Evolutionary conservation across 2,329 filamentous ascomycete species (phyloP), one percentile per base, ranked within the genome.

Genomic region (Rutstroemia sp.): DNA sequence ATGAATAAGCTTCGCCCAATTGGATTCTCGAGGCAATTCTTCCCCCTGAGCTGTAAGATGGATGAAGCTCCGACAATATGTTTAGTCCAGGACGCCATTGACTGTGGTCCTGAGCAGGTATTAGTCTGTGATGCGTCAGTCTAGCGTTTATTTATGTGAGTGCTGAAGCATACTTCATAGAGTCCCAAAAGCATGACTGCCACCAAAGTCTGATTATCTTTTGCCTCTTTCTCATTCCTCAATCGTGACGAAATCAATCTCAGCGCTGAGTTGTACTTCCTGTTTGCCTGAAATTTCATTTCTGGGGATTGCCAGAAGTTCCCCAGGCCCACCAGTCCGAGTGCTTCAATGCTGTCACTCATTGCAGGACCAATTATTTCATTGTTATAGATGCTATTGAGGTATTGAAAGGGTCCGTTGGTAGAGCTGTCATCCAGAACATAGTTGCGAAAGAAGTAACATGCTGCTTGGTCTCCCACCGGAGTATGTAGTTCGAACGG

Each of bases 1-100:
- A 77, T 70, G 62, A 82, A 81, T 75, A 82, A 77, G 54, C 75
- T 71, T 39, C 73, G 69, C 2, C 79, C 78, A 3, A 76, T 74
- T 45, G 70, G 69, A 12, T 75, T 78, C 52, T 64, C 66, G 60
- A 82, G 77, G 57, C 78, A 76, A 6, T 67, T 67, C 12, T 71
- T 66, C 21, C 79, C 79, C 48, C 78, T 74, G 62, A 80, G 70
- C 51, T 70, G 72, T 12, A 78, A 74, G 18, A 82, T 68, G 3
- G 74, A 72, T 2, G 74, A 73, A 3, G 79, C 79, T 5, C 79
- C 79, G 45, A 74, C 76, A 45, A 80, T 73, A 62, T 82, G 79
- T 55, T 78, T 72, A 51, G 78, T 75, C 75, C 79, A 81, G 2
- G 77, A 75, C 39, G 72, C 69, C 66, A 79, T 73, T 0, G 77